phyloP scores from a whole-genome alignment of 2,329 filamentous ascomycete genomes.

The Aureobasidium uvarum region DNA sequence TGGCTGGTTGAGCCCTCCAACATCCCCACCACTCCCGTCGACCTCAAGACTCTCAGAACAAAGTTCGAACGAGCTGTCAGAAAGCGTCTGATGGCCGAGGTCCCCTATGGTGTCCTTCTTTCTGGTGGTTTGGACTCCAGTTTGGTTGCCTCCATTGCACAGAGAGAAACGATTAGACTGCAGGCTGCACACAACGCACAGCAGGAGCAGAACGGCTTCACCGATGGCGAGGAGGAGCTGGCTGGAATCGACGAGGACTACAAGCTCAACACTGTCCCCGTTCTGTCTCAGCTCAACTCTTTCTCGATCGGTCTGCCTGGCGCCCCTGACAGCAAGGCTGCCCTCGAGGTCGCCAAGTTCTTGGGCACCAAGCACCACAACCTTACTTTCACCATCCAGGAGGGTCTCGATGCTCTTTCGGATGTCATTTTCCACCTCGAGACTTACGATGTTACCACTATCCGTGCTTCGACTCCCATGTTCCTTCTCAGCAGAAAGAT shows the following conservation, averaged over 20 bases:
- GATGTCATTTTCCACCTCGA: slow-evolving; percentile 99
- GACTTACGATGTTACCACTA: slow-evolving; percentile 97
- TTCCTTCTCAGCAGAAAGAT: slow-evolving; percentile 97
- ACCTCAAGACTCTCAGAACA: slow-evolving; percentile 77
- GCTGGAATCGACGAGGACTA: slow-evolving; percentile 95
- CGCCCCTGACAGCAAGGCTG: slow-evolving; percentile 88
- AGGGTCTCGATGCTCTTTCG: slow-evolving; percentile 91
- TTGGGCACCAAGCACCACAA: slow-evolving; percentile 97
- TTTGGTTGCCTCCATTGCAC: slow-evolving; percentile 90
- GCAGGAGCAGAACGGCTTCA: slow-evolving; percentile 50
- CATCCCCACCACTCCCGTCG: slow-evolving; percentile 75
- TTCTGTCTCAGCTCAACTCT: slow-evolving; percentile 92
- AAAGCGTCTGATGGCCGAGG: slow-evolving; percentile 98
- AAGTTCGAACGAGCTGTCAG: slow-evolving; percentile 87
- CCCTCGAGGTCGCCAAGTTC: slow-evolving; percentile 90
- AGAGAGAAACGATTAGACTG: slow-evolving; percentile 81
- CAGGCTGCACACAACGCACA: slow-evolving; percentile 49
- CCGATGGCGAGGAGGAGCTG: slow-evolving; percentile 64
- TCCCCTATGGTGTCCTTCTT: slow-evolving; percentile 92
- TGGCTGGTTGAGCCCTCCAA: slow-evolving; percentile 81
- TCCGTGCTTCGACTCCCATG: slow-evolving; percentile 98
- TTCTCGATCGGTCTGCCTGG: slow-evolving; percentile 97
- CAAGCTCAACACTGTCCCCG: slow-evolving; percentile 82
- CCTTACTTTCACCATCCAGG: slow-evolving; percentile 97
- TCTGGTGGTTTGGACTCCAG: slow-evolving; percentile 96